phyloP scores from a whole-genome alignment of 305 asterid species.

The Euphrasia arctica region DNA sequence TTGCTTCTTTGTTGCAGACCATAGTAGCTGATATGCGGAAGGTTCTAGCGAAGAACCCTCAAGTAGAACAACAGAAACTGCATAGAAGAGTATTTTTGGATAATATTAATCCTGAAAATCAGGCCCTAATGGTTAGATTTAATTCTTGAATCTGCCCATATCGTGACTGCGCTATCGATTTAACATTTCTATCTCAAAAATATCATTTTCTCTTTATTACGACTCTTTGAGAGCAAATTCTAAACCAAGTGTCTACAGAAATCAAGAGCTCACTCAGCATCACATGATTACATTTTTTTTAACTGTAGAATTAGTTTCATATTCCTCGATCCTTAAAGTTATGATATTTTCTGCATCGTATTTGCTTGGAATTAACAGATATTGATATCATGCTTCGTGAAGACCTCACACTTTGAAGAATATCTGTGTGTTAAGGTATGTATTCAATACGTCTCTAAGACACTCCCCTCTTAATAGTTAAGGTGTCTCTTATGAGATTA shows the following conservation, averaged over 20 bases:
- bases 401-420: slow-evolving; percentile 96
- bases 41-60: slow-evolving; percentile 96
- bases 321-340: background rate
- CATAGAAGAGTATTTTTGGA: slow-evolving; percentile 96
- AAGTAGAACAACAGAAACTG: slow-evolving; percentile 96
- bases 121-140: slow-evolving; percentile 82
- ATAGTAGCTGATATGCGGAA: slow-evolving; percentile 99
- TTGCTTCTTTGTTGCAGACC: slow-evolving; percentile 44
- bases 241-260: background rate
- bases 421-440: slow-evolving; percentile 97
- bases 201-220: too few relatives aligned
- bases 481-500: slow-evolving; percentile 11
- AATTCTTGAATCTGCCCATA: slow-evolving; percentile 25
- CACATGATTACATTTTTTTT: background rate
- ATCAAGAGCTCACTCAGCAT: background rate
- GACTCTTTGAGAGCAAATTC: too few relatives aligned
- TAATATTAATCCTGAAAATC: slow-evolving; percentile 81
- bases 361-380: slow-evolving; percentile 48
- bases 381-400: slow-evolving; percentile 93
- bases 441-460: slow-evolving; percentile 23
- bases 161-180: slow-evolving; percentile 15
- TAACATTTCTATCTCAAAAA: slow-evolving; percentile 1
- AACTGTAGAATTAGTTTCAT: background rate
- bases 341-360: slow-evolving; percentile 7
- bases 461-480: slow-evolving; percentile 6